phyloP scores from a whole-genome alignment of 2,329 filamentous ascomycete species.

The Trichoderma koningiopsis region DNA sequence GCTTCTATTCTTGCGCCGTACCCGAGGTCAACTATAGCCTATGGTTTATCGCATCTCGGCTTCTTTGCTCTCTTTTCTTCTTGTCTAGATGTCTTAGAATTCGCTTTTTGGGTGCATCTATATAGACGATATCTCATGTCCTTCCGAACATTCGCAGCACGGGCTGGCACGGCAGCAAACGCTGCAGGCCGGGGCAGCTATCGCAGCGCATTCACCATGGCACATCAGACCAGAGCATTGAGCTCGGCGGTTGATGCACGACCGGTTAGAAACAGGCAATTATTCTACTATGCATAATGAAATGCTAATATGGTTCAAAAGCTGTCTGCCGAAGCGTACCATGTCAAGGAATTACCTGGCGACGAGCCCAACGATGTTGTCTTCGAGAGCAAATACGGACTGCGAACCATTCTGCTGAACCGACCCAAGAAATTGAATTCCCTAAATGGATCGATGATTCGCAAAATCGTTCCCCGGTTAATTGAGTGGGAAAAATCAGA shows the following conservation, averaged over 20 bases:
- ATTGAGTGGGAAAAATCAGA: slow-evolving; percentile 95
- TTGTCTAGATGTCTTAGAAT: slow-evolving; percentile 40
- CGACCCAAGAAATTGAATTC: slow-evolving; percentile 90
- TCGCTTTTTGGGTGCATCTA: slow-evolving; percentile 41
- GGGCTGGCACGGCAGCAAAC: slow-evolving; percentile 56
- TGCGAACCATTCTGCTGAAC: slow-evolving; percentile 92
- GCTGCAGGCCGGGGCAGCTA: slow-evolving; percentile 47
- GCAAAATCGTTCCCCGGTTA: slow-evolving; percentile 87
- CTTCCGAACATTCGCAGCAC: slow-evolving; percentile 54
- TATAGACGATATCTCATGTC: slow-evolving; percentile 54
- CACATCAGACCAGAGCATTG: slow-evolving; percentile 74
- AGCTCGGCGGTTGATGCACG: slow-evolving; percentile 55
- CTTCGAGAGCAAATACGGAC: slow-evolving; percentile 84
- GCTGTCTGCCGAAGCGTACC: slow-evolving; percentile 41
- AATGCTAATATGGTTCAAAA: slow-evolving; percentile 29
- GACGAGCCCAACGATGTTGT: slow-evolving; percentile 90
- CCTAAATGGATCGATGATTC: slow-evolving; percentile 89
- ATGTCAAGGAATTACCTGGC: slow-evolving; percentile 58
- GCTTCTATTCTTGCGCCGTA: slow-evolving; percentile 11
- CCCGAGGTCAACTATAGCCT: slow-evolving; percentile 1
- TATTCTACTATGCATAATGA: not conserved
- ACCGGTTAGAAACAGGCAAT: slow-evolving; percentile 27
- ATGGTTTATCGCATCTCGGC: slow-evolving; percentile 5
- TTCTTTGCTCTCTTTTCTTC: not conserved
- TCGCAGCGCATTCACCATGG: slow-evolving; percentile 62